Evolutionary conservation across 1,284 basidiomycete genomes (phyloP).

Genomic region (Agroathelia rolfsii): DNA sequence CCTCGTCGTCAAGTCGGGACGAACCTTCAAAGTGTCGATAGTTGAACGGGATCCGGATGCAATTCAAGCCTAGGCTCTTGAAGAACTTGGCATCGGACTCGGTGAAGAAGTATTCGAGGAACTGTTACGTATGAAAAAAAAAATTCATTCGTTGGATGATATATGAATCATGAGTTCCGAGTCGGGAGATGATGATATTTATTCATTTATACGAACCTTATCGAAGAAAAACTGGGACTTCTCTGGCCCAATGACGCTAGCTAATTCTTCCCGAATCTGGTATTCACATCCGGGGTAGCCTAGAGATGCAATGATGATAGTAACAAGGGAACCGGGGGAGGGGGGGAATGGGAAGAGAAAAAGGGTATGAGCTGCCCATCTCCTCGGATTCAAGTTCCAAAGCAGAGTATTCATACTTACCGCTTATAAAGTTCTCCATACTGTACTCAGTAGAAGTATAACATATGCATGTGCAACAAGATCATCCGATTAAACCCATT

Average conservation of each 20-base stretch:
- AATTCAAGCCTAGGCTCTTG: conserved; percentile 60
- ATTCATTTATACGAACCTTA: conserved; percentile 32
- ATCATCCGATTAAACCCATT: background rate
- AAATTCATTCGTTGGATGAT: background rate
- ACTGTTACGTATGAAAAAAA: no score
- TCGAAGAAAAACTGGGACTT: conserved; percentile 75
- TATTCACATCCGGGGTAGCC: conserved; percentile 51
- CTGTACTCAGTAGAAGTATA: conserved; percentile 15
- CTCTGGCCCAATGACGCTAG: conserved; percentile 49
- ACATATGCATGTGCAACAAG: conserved; percentile 1
- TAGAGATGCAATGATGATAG: conserved; percentile 1
- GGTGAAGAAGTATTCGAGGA: conserved; percentile 65
- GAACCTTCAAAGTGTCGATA: conserved; percentile 59
- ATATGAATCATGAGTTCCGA: background rate
- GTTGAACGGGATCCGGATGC: conserved; percentile 57
- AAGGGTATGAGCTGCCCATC: no score
- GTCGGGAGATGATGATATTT: background rate
- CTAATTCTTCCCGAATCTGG: conserved; percentile 60
- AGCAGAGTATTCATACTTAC: conserved; percentile 13
- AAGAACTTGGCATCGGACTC: conserved; percentile 65
- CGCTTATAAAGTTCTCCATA: conserved; percentile 59
- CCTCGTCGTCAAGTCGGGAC: conserved; percentile 7
- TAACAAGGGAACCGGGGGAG: no score
- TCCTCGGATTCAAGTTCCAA: background rate
- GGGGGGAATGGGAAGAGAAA: no score